These are phyloP conservation scores for Copromyces sp. DNA, from an alignment of 495 filamentous ascomycete species.

Conservation along the genomic window DNA sequence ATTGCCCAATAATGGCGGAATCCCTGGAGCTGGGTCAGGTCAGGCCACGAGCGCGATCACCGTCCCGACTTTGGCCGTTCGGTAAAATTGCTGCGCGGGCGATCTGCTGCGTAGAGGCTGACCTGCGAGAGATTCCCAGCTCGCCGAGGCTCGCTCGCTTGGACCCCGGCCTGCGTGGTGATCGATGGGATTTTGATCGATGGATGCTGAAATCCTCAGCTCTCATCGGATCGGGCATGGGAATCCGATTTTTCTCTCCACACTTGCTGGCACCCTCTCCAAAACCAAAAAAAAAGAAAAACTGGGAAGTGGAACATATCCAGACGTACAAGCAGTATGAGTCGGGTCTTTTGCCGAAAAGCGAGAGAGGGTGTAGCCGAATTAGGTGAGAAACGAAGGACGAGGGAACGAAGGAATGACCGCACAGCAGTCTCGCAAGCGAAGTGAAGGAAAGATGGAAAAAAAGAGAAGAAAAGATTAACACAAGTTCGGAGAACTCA, in stretches of 20 bases:
- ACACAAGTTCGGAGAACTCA: slow-evolving; percentile 34
- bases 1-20: not conserved
- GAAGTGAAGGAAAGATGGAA: slow-evolving; percentile 7
- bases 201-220: not conserved
- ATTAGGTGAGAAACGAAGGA: not conserved
- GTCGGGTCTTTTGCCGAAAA: not conserved
- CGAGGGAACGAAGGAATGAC: slow-evolving; percentile 1
- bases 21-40: not conserved
- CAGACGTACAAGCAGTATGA: not conserved
- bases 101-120: not conserved
- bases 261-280: not conserved
- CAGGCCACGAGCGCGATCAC: not conserved
- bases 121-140: not conserved
- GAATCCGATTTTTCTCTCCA: not conserved
- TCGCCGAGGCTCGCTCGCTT: not conserved
- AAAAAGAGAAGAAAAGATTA: slow-evolving; percentile 36
- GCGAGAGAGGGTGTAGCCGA: slow-evolving; percentile 3
- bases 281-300: not conserved
- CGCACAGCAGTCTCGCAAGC: slow-evolving; percentile 5
- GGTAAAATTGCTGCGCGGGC: not conserved
- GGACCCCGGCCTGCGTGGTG: not conserved
- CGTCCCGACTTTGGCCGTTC: not conserved
- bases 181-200: not conserved
- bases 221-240: not conserved
- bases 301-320: not conserved